Evolutionary conservation across 371 early-diverging fungal species (phyloP), one percentile per base, ranked within the genome.

Genomic region (Funneliformis caledonium): DNA sequence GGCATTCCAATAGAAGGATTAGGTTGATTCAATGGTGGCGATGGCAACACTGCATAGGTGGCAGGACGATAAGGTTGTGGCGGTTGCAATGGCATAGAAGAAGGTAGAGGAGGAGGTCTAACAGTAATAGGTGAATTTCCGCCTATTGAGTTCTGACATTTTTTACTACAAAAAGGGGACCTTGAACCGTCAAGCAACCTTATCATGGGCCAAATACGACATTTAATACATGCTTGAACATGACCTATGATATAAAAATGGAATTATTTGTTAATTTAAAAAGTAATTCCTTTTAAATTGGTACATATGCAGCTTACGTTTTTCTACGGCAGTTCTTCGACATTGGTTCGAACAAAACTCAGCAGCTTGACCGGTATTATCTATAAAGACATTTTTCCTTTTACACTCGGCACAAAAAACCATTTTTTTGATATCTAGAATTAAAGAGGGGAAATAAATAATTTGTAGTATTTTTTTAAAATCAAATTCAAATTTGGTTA

Each of bases 341-440:
- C 80, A 79, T n/a, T 45, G 45, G 22, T 79, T 59, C n/a, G 72
- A 70, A 61, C 80, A 79, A 79, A 70, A 79, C 31, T 79, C 80
- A 8, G 43, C 70, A 42, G 67, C 31, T 22, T 59, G 11, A 14
- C 80, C 80, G 11, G 50, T 16, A n/a, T n/a, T 31, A 26, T 79
- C 80, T 16, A 70, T 67, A 70, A 22, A 69, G 6, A 70, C 80
- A 19, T 9, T 26, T 10, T 48, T 59, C 11, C 4, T 9, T 65
- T 50, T 64, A 70, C 80, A 79, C 9, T 64, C 68, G 26, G 50
- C 52, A 33, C 78, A 78, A 4, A 70, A 26, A 33, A 64, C 33
- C 64, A 64, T 64, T 8, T 64, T 64, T 22, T 6, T 33, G 4
- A 12, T 6, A 31, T 8, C 10, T 3, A 64, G 33, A 26, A 26